These are phyloP conservation scores for Helianthus tuberosus DNA, from an alignment of 129 eudicot species.

Conservation along the genomic window DNA sequence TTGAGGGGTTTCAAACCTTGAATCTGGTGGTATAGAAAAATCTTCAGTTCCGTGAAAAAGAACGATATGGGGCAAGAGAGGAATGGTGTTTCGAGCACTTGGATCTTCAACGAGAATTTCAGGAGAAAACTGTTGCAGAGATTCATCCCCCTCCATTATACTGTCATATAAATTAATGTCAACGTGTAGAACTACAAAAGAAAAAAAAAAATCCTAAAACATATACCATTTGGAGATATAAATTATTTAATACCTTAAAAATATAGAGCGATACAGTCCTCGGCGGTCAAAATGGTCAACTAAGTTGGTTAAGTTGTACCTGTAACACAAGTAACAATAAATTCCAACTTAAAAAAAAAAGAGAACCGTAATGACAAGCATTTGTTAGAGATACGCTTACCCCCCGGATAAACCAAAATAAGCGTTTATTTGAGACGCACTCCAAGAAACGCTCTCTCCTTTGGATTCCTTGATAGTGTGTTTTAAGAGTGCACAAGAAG, in stretches of 20 bases:
- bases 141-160: slow-evolving; percentile 93
- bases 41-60: slow-evolving; percentile 94
- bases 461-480: slow-evolving; percentile 81
- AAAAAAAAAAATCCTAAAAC: neutral
- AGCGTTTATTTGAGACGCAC: slow-evolving; percentile 84
- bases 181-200: neutral
- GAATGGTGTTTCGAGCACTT: slow-evolving; percentile 43
- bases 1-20: slow-evolving; percentile 54
- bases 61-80: slow-evolving; percentile 71
- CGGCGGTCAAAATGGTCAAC: slow-evolving; percentile 91
- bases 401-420: slow-evolving; percentile 99
- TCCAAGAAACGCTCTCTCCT: slow-evolving; percentile 75
- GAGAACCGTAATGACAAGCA: neutral
- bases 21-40: slow-evolving; percentile 75
- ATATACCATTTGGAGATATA: slow-evolving; percentile 6
- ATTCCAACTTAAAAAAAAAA: neutral
- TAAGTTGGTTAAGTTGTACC: slow-evolving; percentile 77
- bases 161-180: slow-evolving; percentile 43
- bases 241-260: slow-evolving; percentile 59
- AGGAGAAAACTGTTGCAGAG: slow-evolving; percentile 74
- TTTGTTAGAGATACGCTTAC: slow-evolving; percentile 38
- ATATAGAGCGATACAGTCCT: slow-evolving; percentile 91
- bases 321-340: slow-evolving; percentile 19
- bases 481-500: slow-evolving; percentile 83
- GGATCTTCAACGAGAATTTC: slow-evolving; percentile 65